Evolutionary conservation across 1,139 yeast species (phyloP).

Genomic region (Diutina neorugosa): DNA sequence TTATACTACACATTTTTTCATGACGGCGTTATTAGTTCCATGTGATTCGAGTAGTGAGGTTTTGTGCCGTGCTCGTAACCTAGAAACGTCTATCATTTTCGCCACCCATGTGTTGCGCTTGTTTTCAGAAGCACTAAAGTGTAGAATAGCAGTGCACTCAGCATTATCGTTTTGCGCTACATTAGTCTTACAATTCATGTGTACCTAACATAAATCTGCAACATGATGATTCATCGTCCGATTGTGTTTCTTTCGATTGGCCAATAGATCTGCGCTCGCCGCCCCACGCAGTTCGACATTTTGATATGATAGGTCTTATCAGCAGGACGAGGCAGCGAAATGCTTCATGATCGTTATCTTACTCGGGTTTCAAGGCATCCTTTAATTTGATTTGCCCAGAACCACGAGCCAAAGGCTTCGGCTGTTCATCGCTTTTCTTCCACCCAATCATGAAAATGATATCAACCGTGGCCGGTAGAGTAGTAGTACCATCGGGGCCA

Average conservation of each 20-base stretch:
- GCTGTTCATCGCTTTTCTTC: conserved; percentile 63
- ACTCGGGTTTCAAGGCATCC: conserved; percentile 21
- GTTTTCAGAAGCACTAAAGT: background rate
- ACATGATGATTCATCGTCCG: no score
- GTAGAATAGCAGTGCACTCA: no score
- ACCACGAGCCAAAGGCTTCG: conserved; percentile 65
- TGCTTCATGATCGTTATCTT: background rate
- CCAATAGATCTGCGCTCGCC: no score
- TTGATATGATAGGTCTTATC: background rate
- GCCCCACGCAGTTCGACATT: background rate
- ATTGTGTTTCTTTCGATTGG: no score
- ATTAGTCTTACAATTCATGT: no score
- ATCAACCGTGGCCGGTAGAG: conserved; percentile 55
- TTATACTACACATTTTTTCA: background rate
- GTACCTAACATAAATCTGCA: no score
- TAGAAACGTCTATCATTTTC: no score
- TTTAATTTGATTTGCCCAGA: conserved; percentile 55
- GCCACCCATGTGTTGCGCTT: background rate
- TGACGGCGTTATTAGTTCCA: background rate
- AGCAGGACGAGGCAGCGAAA: background rate
- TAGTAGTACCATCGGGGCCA: conserved; percentile 26
- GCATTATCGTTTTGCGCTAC: no score
- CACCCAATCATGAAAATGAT: conserved; percentile 81
- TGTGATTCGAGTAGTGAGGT: background rate
- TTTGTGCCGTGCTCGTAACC: background rate